Base-by-base conservation (phyloP, 2,329 filamentous ascomycete genomes). In the Ustulina deusta region DNA sequence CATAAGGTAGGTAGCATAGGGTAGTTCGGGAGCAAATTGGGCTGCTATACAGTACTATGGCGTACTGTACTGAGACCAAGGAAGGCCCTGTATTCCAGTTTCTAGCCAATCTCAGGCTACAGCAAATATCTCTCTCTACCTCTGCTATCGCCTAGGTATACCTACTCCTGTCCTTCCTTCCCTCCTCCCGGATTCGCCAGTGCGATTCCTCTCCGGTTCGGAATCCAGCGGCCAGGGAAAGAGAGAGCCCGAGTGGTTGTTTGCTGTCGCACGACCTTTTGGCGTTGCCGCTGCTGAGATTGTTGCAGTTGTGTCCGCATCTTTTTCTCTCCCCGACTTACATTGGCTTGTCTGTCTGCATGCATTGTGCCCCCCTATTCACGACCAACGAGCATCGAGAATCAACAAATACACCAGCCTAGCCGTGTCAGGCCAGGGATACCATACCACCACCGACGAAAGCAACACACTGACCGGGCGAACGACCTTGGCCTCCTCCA, bases 121-220 rank as follows among this genome's bases (percentile, higher is more conserved):
- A n/a, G 46, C 25, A 56, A 56, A 56, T 46, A 40, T 56, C 48
- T 42, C 25, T 40, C 59, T 63, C 22, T 29, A 40, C 56, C 44
- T 27, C 46, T 49, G 34, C 46, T 51, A 51, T 32, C 48, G 48
- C 48, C 48, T 17, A 32, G 15, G 25, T 15, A 27, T 17, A n/a
- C 48, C 15, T 49, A 36, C 56, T 61, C 60, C 63, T 65, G 51
- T 65, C 60, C 60, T 61, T 69, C 60, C 55, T 51, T 58, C 57
- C 59, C 34, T 46, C 48, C 58, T 59, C 44, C 51, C 55, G 65
- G 38, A 57, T 55, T 56, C 60, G 64, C 63, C 60, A 57, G 63
- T 68, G 68, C 61, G 55, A 65, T 62, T 70, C 65, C 66, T 68
- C 62, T 65, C 52, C 54, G 64, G 57, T 62, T 63, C 61, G 60